Conservation (phyloP, 345 rosid species). For the Firmiana major region DNA sequence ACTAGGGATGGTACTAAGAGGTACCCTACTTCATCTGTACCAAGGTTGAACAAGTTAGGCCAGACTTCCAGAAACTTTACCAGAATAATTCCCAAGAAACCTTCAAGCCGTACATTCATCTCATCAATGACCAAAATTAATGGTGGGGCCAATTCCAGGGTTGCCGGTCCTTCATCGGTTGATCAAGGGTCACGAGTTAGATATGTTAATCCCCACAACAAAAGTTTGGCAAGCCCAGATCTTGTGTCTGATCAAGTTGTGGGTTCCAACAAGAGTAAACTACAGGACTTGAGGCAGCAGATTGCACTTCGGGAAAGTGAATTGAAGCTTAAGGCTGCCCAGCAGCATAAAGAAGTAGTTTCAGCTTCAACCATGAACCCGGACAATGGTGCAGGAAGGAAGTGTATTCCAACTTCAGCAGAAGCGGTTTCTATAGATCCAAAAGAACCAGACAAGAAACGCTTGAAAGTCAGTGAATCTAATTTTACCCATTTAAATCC, state of each 20-base stretch:
- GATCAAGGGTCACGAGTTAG: constrained; percentile 42
- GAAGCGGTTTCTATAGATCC: constrained; percentile 35
- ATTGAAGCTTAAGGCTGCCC: constrained; percentile 65
- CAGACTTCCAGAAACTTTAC: constrained; percentile 30
- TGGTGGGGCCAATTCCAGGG: constrained; percentile 41
- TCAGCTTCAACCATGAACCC: constrained; percentile 29
- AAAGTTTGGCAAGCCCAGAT: constrained; percentile 42
- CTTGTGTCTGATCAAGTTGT: constrained; percentile 36
- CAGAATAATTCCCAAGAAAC: constrained; percentile 40
- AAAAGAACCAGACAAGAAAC: constrained; percentile 67
- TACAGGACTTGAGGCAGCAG: constrained; percentile 84
- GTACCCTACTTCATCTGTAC: constrained; percentile 26
- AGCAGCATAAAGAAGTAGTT: constrained; percentile 50
- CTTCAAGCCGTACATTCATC: constrained; percentile 38
- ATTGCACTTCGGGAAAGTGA: constrained; percentile 84
- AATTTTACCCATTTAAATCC: constrained; percentile 34
- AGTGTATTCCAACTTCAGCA: constrained; percentile 30
- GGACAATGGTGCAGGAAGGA: constrained; percentile 34
- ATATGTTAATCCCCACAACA: constrained; percentile 28
- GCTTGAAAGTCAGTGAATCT: constrained; percentile 40
- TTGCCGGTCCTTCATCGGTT: constrained; percentile 21
- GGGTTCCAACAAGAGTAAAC: constrained; percentile 45
- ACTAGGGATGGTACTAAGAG: constrained; percentile 26
- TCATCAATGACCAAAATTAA: constrained; percentile 31
- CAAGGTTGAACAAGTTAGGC: constrained; percentile 30